Conservation (phyloP, 345 rosid genomes). For the Brassica juncea region DNA sequence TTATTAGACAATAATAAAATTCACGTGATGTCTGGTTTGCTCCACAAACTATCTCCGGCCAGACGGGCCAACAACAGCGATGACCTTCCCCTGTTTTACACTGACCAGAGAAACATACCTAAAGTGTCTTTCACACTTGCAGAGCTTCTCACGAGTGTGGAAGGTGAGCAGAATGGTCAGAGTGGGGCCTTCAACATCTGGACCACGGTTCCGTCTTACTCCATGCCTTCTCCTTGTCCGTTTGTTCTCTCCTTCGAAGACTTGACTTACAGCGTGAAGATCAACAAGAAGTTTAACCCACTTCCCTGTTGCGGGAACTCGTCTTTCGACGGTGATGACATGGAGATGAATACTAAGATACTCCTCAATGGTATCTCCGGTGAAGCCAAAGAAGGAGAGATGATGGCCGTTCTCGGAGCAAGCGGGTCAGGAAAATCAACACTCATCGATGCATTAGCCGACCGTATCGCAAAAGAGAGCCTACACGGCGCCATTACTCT, state of each 20-base stretch:
- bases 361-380: conserved; percentile 60
- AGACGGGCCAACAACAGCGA: conserved; percentile 33
- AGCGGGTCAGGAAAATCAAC: conserved; percentile 97
- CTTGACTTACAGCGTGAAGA: conserved; percentile 69
- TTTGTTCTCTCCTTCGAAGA: conserved; percentile 70
- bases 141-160: conserved; percentile 61
- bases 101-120: conserved; percentile 36
- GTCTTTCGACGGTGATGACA: conserved; percentile 1
- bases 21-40: conserved; percentile 39
- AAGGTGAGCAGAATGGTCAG: conserved; percentile 45
- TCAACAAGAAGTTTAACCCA: conserved; percentile 40
- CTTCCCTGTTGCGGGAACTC: conserved; percentile 39
- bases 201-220: conserved; percentile 42
- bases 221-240: conserved; percentile 51
- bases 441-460: conserved; percentile 84
- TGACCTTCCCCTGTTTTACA: conserved; percentile 45
- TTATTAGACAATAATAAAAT: not conserved
- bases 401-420: conserved; percentile 92
- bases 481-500: conserved; percentile 65
- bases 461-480: conserved; percentile 74
- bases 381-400: conserved; percentile 75
- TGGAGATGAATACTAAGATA: conserved; percentile 42
- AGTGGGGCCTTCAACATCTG: conserved; percentile 41
- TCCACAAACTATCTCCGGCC: conserved; percentile 32
- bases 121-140: conserved; percentile 56